Conservation (phyloP, 1,139 yeast genomes). For the Lodderomyces margitis region DNA sequence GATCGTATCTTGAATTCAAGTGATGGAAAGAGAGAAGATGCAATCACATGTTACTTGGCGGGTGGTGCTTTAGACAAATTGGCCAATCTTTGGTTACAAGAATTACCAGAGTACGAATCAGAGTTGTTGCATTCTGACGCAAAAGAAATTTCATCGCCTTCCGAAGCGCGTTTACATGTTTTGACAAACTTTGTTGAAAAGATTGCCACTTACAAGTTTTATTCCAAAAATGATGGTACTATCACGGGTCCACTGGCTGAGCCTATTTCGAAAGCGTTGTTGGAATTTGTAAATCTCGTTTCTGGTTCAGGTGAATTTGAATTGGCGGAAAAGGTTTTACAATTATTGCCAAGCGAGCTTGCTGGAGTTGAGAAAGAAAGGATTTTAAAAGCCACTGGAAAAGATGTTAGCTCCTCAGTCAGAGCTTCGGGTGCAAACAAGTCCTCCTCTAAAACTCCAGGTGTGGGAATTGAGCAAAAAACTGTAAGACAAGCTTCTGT, state of each 20-base stretch:
- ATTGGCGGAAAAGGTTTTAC: conserved; percentile 69
- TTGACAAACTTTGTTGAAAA: conserved; percentile 82
- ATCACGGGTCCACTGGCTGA: conserved; percentile 49
- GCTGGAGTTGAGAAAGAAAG: conserved; percentile 70
- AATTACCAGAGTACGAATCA: conserved; percentile 59
- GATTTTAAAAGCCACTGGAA: conserved; percentile 55
- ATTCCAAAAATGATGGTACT: conserved; percentile 39
- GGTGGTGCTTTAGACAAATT: conserved; percentile 81
- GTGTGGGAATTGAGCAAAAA: background rate
- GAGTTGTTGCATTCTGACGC: conserved; percentile 43
- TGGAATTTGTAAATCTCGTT: conserved; percentile 78
- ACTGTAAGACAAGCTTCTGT: background rate
- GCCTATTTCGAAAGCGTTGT: conserved; percentile 54
- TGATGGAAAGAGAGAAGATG: conserved; percentile 54
- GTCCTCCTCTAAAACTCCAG: conserved; percentile 3
- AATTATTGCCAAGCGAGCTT: conserved; percentile 61
- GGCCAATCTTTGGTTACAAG: conserved; percentile 80
- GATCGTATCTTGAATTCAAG: conserved; percentile 50
- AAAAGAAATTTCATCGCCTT: conserved; percentile 52
- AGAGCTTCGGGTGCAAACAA: conserved; percentile 7
- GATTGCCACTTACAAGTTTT: conserved; percentile 69
- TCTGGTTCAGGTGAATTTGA: conserved; percentile 85
- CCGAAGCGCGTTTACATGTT: conserved; percentile 83
- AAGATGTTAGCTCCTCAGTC: conserved; percentile 9
- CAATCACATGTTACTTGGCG: conserved; percentile 75